These are phyloP conservation scores for Moricandia moricandioides DNA, from an alignment of 345 rosid genomes.

Conservation along the genomic window DNA sequence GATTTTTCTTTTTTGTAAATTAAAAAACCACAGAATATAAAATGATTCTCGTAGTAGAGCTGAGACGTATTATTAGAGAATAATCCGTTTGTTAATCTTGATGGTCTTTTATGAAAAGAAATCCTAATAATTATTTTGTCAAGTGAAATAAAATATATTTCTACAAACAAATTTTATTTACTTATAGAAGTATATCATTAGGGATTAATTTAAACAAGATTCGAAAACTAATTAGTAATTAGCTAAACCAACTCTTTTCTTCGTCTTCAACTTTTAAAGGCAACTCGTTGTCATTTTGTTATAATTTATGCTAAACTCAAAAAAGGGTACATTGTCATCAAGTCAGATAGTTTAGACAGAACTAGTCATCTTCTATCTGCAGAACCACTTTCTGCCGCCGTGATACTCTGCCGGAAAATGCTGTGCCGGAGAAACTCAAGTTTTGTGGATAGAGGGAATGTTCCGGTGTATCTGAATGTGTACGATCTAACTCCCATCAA, in stretches of 20 bases:
- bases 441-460: constrained; percentile 61
- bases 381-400: constrained; percentile 15
- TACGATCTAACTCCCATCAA: constrained; percentile 93
- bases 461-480: constrained; percentile 87
- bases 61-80: not conserved
- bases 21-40: not conserved
- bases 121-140: not conserved
- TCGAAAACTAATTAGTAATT: not conserved
- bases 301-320: constrained; percentile 18
- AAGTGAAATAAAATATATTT: not conserved
- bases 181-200: not conserved
- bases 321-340: constrained; percentile 25
- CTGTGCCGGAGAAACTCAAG: constrained; percentile 61
- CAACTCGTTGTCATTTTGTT: constrained; percentile 31
- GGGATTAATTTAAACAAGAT: constrained; percentile 5
- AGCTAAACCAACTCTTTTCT: constrained; percentile 1
- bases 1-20: not conserved
- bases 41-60: not conserved
- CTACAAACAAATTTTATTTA: not conserved
- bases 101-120: not conserved
- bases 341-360: constrained; percentile 9
- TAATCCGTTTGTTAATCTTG: not conserved
- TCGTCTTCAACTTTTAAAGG: constrained; percentile 4
- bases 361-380: constrained; percentile 28
- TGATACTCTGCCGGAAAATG: constrained; percentile 40